Evolutionary conservation across 1,284 basidiomycete genomes (phyloP), one percentile per base, ranked within the genome.

Genomic region (Puccinia hordei): DNA sequence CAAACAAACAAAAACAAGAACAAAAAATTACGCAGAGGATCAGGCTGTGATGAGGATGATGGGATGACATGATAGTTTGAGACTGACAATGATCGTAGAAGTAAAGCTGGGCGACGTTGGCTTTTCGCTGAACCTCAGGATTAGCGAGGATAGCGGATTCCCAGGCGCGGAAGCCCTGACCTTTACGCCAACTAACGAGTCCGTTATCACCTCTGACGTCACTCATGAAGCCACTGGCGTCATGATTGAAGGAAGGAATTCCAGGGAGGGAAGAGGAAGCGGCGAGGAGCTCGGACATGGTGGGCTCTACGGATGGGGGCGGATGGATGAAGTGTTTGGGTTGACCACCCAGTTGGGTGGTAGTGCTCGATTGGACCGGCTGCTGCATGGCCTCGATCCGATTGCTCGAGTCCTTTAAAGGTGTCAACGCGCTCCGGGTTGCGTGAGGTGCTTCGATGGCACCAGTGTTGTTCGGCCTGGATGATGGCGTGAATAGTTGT

Each of bases 71-170:
- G n/a, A n/a, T n/a, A n/a, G n/a, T n/a, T n/a, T n/a, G n/a, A n/a
- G 24, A 76, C 65, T 27, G 15, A 63, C 44, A 51, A n/a, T 61
- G 65, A 41, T 66, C 57, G 24, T n/a, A 85, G 87, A 85, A 85
- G 95, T 94, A 98, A 63, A 98, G 90, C 85, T 98, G 95, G 33
- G 94, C 94, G 15, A 98, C 93, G 5, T 95, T 97, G 1, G 95
- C 92, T 86, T 97, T 97, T 77, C 95, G 90, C 85, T 90, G 93
- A 78, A 97, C 91, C 85, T 98, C 95, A 19, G 91, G 86, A 82
- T 90, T 93, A 44, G 92, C 91, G 65, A 96, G 85, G 49, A 95
- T 87, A 83, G 93, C 91, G 81, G 89, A 89, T 87, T 96, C 95
- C 93, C 93, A 96, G 81, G 80, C 83, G 80, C 83, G 81, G 83